Evolutionary conservation across 805 yeast species (phyloP), one percentile per base, ranked within the genome.

Genomic region (Candida palmyrensis): DNA sequence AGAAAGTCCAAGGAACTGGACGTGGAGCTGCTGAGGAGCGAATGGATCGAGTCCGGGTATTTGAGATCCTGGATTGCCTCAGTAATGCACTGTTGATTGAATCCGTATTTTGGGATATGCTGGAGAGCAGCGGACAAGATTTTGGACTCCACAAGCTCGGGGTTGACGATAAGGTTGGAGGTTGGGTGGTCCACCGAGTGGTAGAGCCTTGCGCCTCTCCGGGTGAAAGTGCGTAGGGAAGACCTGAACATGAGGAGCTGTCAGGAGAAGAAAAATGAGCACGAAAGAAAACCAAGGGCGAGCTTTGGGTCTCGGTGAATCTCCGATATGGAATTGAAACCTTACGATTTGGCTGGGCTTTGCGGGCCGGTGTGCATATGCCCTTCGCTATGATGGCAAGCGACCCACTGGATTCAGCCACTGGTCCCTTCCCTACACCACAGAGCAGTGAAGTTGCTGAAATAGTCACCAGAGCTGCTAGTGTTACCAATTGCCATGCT

Each of bases 1-100:
- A 67, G 73, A 32, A 78, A 71, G 39, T 82, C 69, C 33, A 77
- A 76, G 25, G 67, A 59, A 3, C 78, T 77, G 25, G 48, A 42
- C 25, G 51, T 42, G 4, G 53, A 47, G 19, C 63, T 52, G 3
- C 65, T 51, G 25, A 73, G 59, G 1, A 66, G 52, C 3, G 68
- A 59, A 27, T 55, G 61, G 9, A 71, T 68, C 38, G 49, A 73
- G 59, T 80, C 86, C 30, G 73, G 62, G 45, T 71, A 71, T 5
- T 72, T 69, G 42, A 65, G 52, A 2, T 44, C 59, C 26, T 78
- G 60, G 11, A 73, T 64, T 12, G 79, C 76, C 25, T 62, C 56
- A 3, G 68, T 57, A 3, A 80, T 58, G 21, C 82, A 70, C 30
- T 48, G 52, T 14, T 61, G 55, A 15, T 59, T 48, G 53, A 79